Evolutionary conservation across 768 basidiomycete species (phyloP).

Genomic region (Phanerochaete carnosa): DNA sequence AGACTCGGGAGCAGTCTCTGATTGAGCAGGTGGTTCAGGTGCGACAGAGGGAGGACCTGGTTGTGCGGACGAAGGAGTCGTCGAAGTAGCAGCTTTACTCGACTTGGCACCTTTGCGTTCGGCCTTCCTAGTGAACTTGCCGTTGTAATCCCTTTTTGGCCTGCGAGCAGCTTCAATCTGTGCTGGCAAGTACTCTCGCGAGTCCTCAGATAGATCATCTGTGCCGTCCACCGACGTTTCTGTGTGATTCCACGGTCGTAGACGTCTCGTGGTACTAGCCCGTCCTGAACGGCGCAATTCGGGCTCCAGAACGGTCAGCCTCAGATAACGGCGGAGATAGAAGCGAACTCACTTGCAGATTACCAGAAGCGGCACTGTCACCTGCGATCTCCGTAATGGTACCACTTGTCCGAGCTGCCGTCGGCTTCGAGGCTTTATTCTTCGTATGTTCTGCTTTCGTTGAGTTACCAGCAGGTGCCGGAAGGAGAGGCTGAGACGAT

Average conservation of each 20-base stretch:
- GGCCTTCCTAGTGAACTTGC: conserved; percentile 8
- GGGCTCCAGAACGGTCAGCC: neutral
- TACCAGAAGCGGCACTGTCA: neutral
- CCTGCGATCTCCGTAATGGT: neutral
- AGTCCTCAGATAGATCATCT: conserved; percentile 3
- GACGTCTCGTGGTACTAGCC: neutral
- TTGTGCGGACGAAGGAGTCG: neutral
- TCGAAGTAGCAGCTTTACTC: neutral
- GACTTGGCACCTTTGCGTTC: neutral
- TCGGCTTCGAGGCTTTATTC: neutral
- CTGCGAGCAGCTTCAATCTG: neutral
- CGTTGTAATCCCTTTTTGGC: conserved; percentile 10
- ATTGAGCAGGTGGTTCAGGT: neutral
- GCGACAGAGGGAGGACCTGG: neutral
- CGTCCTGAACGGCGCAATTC: conserved; percentile 1
- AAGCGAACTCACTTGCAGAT: neutral
- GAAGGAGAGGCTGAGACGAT: neutral
- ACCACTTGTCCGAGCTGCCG: neutral
- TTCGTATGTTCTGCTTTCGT: neutral
- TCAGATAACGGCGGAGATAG: neutral
- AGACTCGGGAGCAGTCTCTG: neutral
- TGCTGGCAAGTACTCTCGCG: conserved; percentile 2
- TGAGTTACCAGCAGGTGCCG: too few relatives aligned
- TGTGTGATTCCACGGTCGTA: conserved; percentile 1
- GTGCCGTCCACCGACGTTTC: neutral